A percentile compares a stretch with the other conserved stretches of the same genome.
phyloP scores from a whole-genome alignment of 305 asterid species.

The Solanum hybrid region DNA sequence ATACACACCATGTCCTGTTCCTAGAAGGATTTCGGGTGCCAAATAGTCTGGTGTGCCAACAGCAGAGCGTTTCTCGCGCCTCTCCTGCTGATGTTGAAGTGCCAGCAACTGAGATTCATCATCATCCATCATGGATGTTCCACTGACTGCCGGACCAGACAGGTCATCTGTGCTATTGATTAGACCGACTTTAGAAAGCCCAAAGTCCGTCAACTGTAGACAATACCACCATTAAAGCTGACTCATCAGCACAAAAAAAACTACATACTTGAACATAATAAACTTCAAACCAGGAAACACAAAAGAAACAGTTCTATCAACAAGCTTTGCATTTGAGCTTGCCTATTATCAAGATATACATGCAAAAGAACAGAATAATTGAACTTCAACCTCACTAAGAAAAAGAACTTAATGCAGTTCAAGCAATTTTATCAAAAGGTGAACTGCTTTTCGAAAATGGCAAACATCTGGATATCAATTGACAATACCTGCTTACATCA shows the following conservation, averaged over 20 bases:
- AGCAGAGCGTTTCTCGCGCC: conserved; percentile 91
- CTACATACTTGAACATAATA: background rate
- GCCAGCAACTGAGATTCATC: conserved; percentile 68
- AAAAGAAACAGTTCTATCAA: background rate
- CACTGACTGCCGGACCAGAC: conserved; percentile 94
- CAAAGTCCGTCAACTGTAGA: conserved; percentile 95
- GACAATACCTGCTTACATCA: conserved; percentile 1
- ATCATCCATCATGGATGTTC: conserved; percentile 87
- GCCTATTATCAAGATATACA: background rate
- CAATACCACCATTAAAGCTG: conserved; percentile 13
- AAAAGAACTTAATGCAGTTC: background rate
- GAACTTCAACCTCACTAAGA: background rate
- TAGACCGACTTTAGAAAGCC: conserved; percentile 99
- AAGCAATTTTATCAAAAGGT: background rate
- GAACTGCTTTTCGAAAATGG: background rate
- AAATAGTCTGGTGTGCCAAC: conserved; percentile 99
- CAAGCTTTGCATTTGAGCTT: conserved; percentile 4
- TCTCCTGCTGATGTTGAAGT: conserved; percentile 66
- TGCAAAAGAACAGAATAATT: conserved; percentile 1
- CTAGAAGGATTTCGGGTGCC: conserved; percentile 99
- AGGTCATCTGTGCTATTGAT: conserved; percentile 96
- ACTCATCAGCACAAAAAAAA: conserved; percentile 14
- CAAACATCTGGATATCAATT: background rate
- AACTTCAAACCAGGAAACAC: background rate
- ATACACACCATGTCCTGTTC: conserved; percentile 97